Base-by-base conservation (phyloP, 2,329 filamentous ascomycete genomes). In the Zymoseptoria pseudotritici region DNA sequence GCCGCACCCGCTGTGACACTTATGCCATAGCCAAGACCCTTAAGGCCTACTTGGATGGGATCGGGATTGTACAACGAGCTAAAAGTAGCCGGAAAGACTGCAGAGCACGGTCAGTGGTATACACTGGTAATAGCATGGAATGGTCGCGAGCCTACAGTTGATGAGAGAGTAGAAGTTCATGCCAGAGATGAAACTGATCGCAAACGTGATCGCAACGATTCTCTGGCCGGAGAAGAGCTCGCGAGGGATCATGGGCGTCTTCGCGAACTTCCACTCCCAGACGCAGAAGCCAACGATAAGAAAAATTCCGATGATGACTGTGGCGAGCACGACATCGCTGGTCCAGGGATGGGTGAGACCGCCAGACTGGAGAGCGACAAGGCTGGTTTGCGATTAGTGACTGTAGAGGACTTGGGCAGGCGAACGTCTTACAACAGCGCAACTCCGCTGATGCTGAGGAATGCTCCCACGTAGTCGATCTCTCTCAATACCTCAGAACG, bases 41-140 rank as follows among this genome's bases (percentile, higher is more conserved):
- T 61, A 7, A 63, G 22, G 13, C 59, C 59, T 8, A 63, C 59
- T 51, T 59, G 19, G 17, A 63, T 52, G 11, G 61, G 61, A 24
- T 56, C 59, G 4, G 59, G 61, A 53, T 59, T 46, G 51, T 56
- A 63, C 4, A 63, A n/a, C 3, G 58, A 56, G 31, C 55, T 53
- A 31, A 63, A 63, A 5, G 61, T 63, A n/a, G 61, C 21, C 17
- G 84, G 64, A 87, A 79, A 3, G 85, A 85, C 8, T 88, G 70
- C 53, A 82, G 82, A 58, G 84, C 80, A 58, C 87, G 71, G 13
- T 86, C 86, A 56, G 87, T 80, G 21, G 77, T 78, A 17, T 82
- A 65, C 85, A 86, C 2, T 85, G 79, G 61, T 85, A 85, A 72
- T 82, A 84, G 0, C 82, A 79, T 69, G 86, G 79, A 0, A 81